Base-by-base conservation (phyloP, 129 eudicot species). In the Flaveria linearis region DNA sequence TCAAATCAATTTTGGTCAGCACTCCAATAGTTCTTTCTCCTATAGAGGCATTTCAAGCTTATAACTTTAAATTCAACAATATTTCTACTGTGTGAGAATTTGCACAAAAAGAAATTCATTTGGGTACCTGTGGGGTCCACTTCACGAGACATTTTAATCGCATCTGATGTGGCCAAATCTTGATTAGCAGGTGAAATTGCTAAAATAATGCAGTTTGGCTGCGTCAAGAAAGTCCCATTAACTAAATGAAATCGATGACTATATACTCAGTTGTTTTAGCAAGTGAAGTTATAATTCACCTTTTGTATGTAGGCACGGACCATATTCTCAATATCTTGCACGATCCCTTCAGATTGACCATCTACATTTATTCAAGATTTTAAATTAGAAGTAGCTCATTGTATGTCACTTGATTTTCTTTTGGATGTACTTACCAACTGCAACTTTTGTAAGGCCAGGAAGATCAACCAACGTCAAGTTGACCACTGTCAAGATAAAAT, bases 401-500 rank as follows among this genome's bases (percentile, higher is more conserved):
- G 13, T 33, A 52, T 50, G 36, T 22, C 49, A 63, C 42, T 15
- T 67, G 3, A n/a, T 11, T 50, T 72, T 63, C 16, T 2, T 72
- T 53, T 16, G 10, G 10, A 12, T 7, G 62, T 30, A 76, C 85
- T 72, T 86, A 86, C 89, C 89, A 53, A 86, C 80, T 5, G 89
- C 89, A 61, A 86, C 87, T 86, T 86, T 86, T 60, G 89, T 86
- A 66, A 86, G 84, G 60, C 89, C 87, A 2, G 89, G 89, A 78
- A 86, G 83, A 73, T 86, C 89, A 72, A 86, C 81, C 33, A 86
- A 74, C 5, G 89, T 86, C 78, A 86, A 76, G 39, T 83, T 86
- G 66, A 86, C 89, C 78, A 86, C 89, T 86, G 78, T 79, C 74
- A 73, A 52, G 9, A 68, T 42, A 55, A 77, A 72, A 47, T 1